A percentile compares a stretch with the other conserved stretches of the same genome.
Conservation (phyloP, 495 filamentous ascomycete genomes). For the Trypethelium eluteriae region DNA sequence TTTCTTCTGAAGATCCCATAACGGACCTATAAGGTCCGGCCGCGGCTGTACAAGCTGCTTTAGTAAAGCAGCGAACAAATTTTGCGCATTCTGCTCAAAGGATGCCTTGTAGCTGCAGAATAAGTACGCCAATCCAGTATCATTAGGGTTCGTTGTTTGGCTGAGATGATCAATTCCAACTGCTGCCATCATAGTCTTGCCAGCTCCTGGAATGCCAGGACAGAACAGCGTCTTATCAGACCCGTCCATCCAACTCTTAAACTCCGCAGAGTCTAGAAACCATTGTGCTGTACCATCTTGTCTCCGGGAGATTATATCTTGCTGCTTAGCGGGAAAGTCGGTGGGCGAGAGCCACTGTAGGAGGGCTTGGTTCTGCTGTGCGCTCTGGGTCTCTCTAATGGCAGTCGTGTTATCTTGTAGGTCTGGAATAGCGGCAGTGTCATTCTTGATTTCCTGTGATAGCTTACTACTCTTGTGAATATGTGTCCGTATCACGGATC, state of each 20-base stretch:
- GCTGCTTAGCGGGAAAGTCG: constrained; percentile 30
- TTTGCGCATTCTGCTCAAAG: constrained; percentile 30
- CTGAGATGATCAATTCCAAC: constrained; percentile 30
- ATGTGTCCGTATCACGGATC: not conserved
- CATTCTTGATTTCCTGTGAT: constrained; percentile 16
- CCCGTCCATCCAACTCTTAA: constrained; percentile 33
- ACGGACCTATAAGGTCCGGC: constrained; percentile 22
- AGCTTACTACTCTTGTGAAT: constrained; percentile 19
- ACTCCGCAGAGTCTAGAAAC: constrained; percentile 36
- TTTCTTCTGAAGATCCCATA: constrained; percentile 26
- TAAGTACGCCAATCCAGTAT: constrained; percentile 36
- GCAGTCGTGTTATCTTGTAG: not conserved
- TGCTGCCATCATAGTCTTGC: constrained; percentile 29
- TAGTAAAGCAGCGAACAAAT: constrained; percentile 34
- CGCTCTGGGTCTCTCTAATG: not conserved
- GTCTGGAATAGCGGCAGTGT: not conserved
- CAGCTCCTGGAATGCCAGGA: constrained; percentile 35
- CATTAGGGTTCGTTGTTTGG: constrained; percentile 13
- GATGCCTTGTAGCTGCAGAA: constrained; percentile 39
- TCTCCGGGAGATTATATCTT: constrained; percentile 31
- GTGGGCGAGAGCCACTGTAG: not conserved
- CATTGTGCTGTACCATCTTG: constrained; percentile 38
- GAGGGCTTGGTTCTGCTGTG: not conserved
- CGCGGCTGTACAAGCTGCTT: constrained; percentile 35
- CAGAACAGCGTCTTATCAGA: constrained; percentile 31